Evolutionary conservation across 768 basidiomycete species (phyloP), one percentile per base, ranked within the genome.

Genomic region (Kwoniella europaea): DNA sequence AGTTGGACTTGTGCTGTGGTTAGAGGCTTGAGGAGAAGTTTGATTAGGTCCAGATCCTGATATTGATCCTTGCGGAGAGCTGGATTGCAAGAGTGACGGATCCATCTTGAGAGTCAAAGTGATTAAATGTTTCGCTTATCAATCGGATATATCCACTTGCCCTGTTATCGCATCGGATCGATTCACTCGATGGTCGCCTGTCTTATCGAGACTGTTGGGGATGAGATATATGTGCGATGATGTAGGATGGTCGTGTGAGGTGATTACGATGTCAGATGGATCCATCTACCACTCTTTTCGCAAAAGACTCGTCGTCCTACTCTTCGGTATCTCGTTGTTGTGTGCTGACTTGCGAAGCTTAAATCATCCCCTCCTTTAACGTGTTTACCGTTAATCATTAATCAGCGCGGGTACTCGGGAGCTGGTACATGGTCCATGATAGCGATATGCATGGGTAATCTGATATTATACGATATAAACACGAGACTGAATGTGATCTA

Each of bases 221-320:
- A 35, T 13, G 15, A 58, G 24, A 13, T 24, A 24, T 24, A 24
- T 24, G 24, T 24, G 24, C 15, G 29, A 58, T 58, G 24, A 58
- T 58, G 27, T 58, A 58, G 2, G 57, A 61, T 61, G 59, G 59
- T 61, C 59, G 59, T 61, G 59, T 61, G 59, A 61, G 59, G 20
- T n/a, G 12, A 4, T 56, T 56, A 13, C 12, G 13, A 13, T 56
- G n/a, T 56, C 24, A 27, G 22, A 56, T n/a, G 24, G 55, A 56
- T 35, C 35, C 35, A 35, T 35, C 35, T 35, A 35, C 35, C 35
- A 35, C 35, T 35, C 35, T 35, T 35, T 35, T 35, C 35, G 46
- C 46, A 50, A 50, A 50, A 50, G 46, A 50, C 35, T 35, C 35
- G 3, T 29, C 5, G 1, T 1, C 5, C 35, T 35, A 35, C 35